phyloP scores from a whole-genome alignment of 2,329 filamentous ascomycete genomes.

The Ceratocystis alfenasii region DNA sequence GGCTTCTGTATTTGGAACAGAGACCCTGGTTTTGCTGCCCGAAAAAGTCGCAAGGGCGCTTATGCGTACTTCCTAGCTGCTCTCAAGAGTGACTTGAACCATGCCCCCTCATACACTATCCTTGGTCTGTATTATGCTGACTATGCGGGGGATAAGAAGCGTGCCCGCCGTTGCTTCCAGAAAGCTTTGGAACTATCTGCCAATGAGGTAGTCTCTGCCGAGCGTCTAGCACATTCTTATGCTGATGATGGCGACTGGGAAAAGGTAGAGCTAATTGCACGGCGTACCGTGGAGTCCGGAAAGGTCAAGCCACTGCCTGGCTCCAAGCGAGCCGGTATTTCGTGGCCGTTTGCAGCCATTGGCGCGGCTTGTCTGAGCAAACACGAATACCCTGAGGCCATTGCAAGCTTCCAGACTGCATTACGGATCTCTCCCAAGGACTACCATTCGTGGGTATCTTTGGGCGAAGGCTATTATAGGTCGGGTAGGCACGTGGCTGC shows the following conservation, averaged over 20 bases:
- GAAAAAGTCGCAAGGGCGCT: slow-evolving; percentile 69
- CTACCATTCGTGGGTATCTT: slow-evolving; percentile 90
- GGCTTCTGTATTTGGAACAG: slow-evolving; percentile 79
- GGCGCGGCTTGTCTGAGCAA: slow-evolving; percentile 92
- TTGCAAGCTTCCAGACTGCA: slow-evolving; percentile 83
- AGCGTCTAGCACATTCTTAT: slow-evolving; percentile 73
- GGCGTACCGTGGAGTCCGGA: slow-evolving; percentile 86
- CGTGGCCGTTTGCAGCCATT: slow-evolving; percentile 89
- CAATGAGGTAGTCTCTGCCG: slow-evolving; percentile 74
- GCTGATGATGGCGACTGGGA: slow-evolving; percentile 92
- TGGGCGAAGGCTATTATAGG: slow-evolving; percentile 95
- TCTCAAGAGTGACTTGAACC: slow-evolving; percentile 75
- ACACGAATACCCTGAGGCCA: slow-evolving; percentile 77
- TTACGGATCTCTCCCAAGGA: slow-evolving; percentile 72
- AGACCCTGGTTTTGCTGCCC: slow-evolving; percentile 58
- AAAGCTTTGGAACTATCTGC: slow-evolving; percentile 90
- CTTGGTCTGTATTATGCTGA: slow-evolving; percentile 85
- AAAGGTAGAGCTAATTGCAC: slow-evolving; percentile 81
- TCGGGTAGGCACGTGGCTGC: slow-evolving; percentile 91
- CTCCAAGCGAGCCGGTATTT: slow-evolving; percentile 82
- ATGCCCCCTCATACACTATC: slow-evolving; percentile 81
- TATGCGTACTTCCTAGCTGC: slow-evolving; percentile 75
- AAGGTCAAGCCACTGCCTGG: slow-evolving; percentile 82
- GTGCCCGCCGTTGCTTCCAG: slow-evolving; percentile 86
- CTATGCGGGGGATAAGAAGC: slow-evolving; percentile 73